Percentiles rank a stretch among this genome's conserved stretches.
Evolutionary conservation across 2,329 filamentous ascomycete species (phyloP).

Genomic region (Aspergillus sp.): DNA sequence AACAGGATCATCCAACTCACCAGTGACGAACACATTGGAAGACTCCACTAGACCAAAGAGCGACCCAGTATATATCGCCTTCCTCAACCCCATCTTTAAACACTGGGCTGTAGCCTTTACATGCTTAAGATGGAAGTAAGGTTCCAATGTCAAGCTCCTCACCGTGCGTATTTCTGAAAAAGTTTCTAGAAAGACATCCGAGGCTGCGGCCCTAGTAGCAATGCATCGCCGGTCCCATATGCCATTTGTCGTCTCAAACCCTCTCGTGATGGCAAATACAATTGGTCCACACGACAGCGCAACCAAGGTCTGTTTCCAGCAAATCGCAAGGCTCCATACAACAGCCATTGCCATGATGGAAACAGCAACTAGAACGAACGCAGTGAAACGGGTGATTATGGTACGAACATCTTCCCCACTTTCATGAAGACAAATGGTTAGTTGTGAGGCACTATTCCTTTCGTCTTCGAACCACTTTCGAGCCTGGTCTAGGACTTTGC

Average conservation of each 20-base stretch:
- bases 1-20: slow-evolving; percentile 29
- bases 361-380: slow-evolving; percentile 64
- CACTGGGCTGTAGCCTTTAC: slow-evolving; percentile 50
- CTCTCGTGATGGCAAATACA: slow-evolving; percentile 64
- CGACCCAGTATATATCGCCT: slow-evolving; percentile 66
- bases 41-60: slow-evolving; percentile 79
- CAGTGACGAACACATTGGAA: slow-evolving; percentile 66
- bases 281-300: slow-evolving; percentile 68
- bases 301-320: slow-evolving; percentile 80
- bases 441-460: slow-evolving; percentile 60
- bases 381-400: slow-evolving; percentile 74
- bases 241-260: slow-evolving; percentile 64
- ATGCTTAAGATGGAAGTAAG: slow-evolving; percentile 68
- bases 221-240: slow-evolving; percentile 73
- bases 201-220: slow-evolving; percentile 59
- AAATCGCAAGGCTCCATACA: slow-evolving; percentile 70
- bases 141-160: slow-evolving; percentile 70
- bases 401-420: slow-evolving; percentile 87
- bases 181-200: slow-evolving; percentile 68
- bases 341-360: slow-evolving; percentile 69
- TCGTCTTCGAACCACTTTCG: slow-evolving; percentile 74
- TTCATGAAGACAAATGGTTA: slow-evolving; percentile 73
- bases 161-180: slow-evolving; percentile 79
- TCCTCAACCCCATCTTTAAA: slow-evolving; percentile 62
- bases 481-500: slow-evolving; percentile 71